Evolutionary conservation across 2,329 filamentous ascomycete genomes (phyloP).

Genomic region (Colletotrichum sp.): DNA sequence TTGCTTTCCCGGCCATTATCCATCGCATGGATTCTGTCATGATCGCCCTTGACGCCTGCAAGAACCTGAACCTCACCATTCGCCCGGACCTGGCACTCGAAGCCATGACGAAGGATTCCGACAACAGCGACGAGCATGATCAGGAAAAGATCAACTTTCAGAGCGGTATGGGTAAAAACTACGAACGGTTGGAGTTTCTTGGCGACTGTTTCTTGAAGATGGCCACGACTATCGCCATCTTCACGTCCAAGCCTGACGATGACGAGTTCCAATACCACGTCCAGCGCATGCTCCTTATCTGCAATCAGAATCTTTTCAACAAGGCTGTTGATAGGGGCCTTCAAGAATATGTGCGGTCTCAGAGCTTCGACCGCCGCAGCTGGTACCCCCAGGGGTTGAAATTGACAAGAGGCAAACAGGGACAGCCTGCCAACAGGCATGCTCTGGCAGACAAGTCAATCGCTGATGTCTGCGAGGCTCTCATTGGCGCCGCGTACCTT

Average conservation of each 20-base stretch:
- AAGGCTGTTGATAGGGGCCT: slow-evolving; percentile 70
- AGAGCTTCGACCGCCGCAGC: slow-evolving; percentile 76
- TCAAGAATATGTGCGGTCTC: slow-evolving; percentile 81
- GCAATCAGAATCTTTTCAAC: slow-evolving; percentile 88
- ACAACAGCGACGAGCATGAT: slow-evolving; percentile 77
- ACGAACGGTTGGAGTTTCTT: slow-evolving; percentile 91
- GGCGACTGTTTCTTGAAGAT: slow-evolving; percentile 96
- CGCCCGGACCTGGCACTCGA: slow-evolving; percentile 77
- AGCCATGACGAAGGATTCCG: slow-evolving; percentile 90
- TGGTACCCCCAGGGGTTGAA: slow-evolving; percentile 89
- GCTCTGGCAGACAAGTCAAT: slow-evolving; percentile 84
- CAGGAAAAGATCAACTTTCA: slow-evolving; percentile 75
- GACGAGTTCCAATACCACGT: slow-evolving; percentile 90
- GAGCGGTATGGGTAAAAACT: slow-evolving; percentile 89
- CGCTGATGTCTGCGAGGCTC: slow-evolving; percentile 91
- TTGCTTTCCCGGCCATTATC: slow-evolving; percentile 83
- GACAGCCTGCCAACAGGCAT: slow-evolving; percentile 60
- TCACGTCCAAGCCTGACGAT: slow-evolving; percentile 74
- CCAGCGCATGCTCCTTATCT: slow-evolving; percentile 86
- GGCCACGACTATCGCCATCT: slow-evolving; percentile 89
- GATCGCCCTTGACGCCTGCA: slow-evolving; percentile 77
- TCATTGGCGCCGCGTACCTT: slow-evolving; percentile 85
- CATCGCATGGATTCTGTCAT: slow-evolving; percentile 82
- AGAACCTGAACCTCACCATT: slow-evolving; percentile 67
- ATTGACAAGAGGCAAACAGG: slow-evolving; percentile 74